Evolutionary conservation across 2,329 filamentous ascomycete species (phyloP).

Genomic region (Mollisiaceae sp.): DNA sequence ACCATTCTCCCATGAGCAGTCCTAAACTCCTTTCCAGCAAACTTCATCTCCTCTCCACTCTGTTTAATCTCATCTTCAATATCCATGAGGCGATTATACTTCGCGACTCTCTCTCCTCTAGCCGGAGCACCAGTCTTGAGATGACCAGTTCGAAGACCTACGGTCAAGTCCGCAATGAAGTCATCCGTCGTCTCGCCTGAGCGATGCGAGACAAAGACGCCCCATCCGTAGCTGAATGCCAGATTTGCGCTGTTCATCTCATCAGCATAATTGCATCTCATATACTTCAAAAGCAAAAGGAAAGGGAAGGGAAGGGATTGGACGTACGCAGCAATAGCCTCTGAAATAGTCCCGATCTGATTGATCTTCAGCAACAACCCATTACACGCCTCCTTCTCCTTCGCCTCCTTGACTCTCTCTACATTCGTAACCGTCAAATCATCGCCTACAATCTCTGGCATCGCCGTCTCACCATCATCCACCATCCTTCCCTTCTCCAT

Average conservation of each 20-base stretch:
- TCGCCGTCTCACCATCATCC: conserved; percentile 36
- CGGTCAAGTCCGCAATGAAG: conserved; percentile 50
- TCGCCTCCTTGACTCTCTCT: conserved; percentile 43
- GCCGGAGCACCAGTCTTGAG: conserved; percentile 48
- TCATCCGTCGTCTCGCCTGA: conserved; percentile 51
- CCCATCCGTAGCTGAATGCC: conserved; percentile 41
- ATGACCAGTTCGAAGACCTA: conserved; percentile 47
- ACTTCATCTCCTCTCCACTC: conserved; percentile 34
- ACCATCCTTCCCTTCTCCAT: conserved; percentile 38
- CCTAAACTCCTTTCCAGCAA: conserved; percentile 42
- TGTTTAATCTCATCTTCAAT: conserved; percentile 45
- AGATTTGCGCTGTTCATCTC: conserved; percentile 23
- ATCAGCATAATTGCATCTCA: not conserved
- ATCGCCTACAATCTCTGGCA: conserved; percentile 44
- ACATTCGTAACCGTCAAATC: conserved; percentile 49
- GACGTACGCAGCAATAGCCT: conserved; percentile 47
- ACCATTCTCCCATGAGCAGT: conserved; percentile 14
- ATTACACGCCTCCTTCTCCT: conserved; percentile 48
- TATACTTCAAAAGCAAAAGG: not conserved
- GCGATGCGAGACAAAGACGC: conserved; percentile 50
- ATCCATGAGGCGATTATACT: conserved; percentile 52
- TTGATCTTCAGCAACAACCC: conserved; percentile 50
- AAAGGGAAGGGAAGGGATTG: not conserved
- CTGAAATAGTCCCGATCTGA: conserved; percentile 49
- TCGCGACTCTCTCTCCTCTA: conserved; percentile 49